A percentile compares a stretch with the other conserved stretches of the same genome.
phyloP scores from a whole-genome alignment of 257 asterid species.

The Salvia rosmarinus region DNA sequence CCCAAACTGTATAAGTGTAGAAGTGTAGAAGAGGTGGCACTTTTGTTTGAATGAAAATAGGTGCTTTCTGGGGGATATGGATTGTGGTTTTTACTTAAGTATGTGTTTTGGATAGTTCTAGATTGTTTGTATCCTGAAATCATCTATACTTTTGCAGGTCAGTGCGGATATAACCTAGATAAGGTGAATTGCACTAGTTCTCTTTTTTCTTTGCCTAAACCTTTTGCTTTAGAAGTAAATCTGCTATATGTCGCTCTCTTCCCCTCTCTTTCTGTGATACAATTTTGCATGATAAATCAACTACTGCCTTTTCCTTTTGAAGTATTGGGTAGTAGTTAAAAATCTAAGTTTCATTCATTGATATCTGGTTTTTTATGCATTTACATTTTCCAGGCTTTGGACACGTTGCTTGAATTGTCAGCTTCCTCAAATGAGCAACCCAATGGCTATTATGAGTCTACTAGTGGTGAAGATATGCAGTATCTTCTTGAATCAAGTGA shows the following conservation, averaged over 20 bases:
- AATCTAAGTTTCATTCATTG: neutral
- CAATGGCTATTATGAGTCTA: constrained; percentile 39
- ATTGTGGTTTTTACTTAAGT: constrained; percentile 1
- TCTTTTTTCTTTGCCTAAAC: constrained; percentile 21
- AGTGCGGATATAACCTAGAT: constrained; percentile 77
- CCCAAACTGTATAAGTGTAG: neutral
- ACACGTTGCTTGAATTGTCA: constrained; percentile 71
- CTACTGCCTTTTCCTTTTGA: constrained; percentile 8
- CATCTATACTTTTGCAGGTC: constrained; percentile 64
- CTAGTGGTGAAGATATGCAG: constrained; percentile 46
- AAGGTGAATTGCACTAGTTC: constrained; percentile 52
- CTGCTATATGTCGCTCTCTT: neutral
- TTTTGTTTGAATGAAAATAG: constrained; percentile 15
- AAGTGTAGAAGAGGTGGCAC: constrained; percentile 2
- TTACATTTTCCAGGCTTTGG: constrained; percentile 68
- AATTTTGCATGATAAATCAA: constrained; percentile 6
- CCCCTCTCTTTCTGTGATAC: neutral
- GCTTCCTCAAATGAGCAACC: constrained; percentile 55
- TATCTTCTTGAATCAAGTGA: constrained; percentile 46
- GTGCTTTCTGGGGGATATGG: constrained; percentile 3
- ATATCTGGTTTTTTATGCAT: constrained; percentile 11
- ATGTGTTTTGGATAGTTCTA: constrained; percentile 28
- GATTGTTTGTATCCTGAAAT: constrained; percentile 36
- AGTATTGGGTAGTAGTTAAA: constrained; percentile 16
- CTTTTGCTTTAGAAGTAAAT: constrained; percentile 11